These are phyloP conservation scores for Solanum appendiculatum DNA, from an alignment of 257 asterid genomes.

Conservation along the genomic window DNA sequence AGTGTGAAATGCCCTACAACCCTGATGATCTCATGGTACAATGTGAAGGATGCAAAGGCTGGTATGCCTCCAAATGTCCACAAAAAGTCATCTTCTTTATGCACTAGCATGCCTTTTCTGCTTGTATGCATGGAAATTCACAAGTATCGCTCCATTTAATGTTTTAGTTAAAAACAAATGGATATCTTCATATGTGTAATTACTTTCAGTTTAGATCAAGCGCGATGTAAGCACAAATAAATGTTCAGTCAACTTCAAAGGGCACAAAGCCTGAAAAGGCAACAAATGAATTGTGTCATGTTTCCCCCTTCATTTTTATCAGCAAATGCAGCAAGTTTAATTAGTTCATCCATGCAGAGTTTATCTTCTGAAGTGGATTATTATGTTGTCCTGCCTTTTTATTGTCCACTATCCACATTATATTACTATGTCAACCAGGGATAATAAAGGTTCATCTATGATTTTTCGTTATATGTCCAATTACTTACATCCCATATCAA, in stretches of 20 bases:
- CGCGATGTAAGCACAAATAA: neutral
- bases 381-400: neutral
- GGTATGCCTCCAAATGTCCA: slow-evolving; percentile 10
- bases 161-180: neutral
- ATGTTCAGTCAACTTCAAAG: neutral
- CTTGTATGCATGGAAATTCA: neutral
- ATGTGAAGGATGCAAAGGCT: slow-evolving; percentile 69
- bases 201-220: neutral
- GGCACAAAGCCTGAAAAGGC: neutral
- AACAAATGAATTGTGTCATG: neutral
- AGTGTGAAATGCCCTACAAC: slow-evolving; percentile 83
- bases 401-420: neutral
- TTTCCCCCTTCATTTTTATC: neutral
- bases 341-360: neutral
- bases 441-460: neutral
- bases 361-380: neutral
- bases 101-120: neutral
- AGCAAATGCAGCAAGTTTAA: neutral
- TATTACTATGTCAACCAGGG: neutral
- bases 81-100: neutral
- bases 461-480: neutral
- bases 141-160: neutral
- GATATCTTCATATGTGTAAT: neutral
- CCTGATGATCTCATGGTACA: slow-evolving; percentile 91
- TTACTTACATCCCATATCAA: neutral